Evolutionary conservation across 331 rosid species (phyloP).

Genomic region (Dryas integrifolia): DNA sequence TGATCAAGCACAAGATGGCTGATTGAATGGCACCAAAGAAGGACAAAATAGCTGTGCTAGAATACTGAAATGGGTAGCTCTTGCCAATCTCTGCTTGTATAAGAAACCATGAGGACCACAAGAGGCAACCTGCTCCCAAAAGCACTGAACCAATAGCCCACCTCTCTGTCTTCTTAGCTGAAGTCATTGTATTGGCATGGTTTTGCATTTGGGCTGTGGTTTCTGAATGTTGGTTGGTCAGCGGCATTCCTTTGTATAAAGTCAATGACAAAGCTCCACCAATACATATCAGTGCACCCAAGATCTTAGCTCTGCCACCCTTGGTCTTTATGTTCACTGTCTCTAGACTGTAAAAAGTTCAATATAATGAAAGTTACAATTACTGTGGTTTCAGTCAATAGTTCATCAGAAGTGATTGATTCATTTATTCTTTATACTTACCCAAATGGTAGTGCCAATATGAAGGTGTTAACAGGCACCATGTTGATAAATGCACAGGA

Average conservation of each 20-base stretch:
- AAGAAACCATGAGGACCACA: constrained; percentile 94
- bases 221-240: constrained; percentile 37
- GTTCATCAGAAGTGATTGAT: not conserved
- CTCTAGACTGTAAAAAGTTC: constrained; percentile 55
- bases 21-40: constrained; percentile 72
- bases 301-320: constrained; percentile 63
- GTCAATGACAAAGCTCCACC: constrained; percentile 58
- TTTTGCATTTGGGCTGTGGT: constrained; percentile 11
- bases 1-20: constrained; percentile 46
- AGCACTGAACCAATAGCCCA: constrained; percentile 62
- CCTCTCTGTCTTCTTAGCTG: constrained; percentile 35
- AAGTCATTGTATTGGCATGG: constrained; percentile 4
- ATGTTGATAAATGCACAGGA: constrained; percentile 78
- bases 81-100: constrained; percentile 67
- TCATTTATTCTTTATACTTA: constrained; percentile 19
- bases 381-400: constrained; percentile 4
- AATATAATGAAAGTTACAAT: not conserved
- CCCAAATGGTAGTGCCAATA: constrained; percentile 82
- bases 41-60: constrained; percentile 73
- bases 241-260: constrained; percentile 66
- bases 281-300: constrained; percentile 59
- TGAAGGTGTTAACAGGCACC: constrained; percentile 77
- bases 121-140: constrained; percentile 49
- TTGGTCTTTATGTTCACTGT: constrained; percentile 55
- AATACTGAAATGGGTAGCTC: constrained; percentile 63